Evolutionary conservation across 1,284 basidiomycete species (phyloP), one percentile per base, ranked within the genome.

Genomic region (Peniophora sp.): DNA sequence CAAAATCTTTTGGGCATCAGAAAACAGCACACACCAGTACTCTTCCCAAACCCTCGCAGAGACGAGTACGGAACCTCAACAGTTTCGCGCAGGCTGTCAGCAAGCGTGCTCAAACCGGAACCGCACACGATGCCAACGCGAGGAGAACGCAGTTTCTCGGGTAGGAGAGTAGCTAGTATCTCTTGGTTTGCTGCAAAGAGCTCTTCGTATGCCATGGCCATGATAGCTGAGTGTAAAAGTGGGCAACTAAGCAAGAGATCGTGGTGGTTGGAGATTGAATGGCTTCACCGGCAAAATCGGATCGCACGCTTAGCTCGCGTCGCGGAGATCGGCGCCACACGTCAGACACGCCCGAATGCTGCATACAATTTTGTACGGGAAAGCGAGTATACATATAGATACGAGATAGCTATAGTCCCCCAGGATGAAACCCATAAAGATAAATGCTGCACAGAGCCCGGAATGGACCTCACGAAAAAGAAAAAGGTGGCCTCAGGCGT

Each of bases 101-200:
- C 84, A 44, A 89, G 73, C 0, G 82, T 85, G 61, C 79, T 82
- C 50, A 89, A 66, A 2, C 87, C 86, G 1, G 86, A 89, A 56
- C 87, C 87, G 60, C 86, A 90, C 23, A 90, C 79, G 55, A 90
- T 86, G 17, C 83, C 87, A n/a, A 88, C 75, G 24, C 71, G 72
- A 12, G 87, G 87, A 17, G 58, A 67, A 48, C 71, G 69, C n/a
- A 83, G 69, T 6, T 62, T 59, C 9, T 64, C 60, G 1, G 77
- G 74, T 17, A 83, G 59, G 19, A 68, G 47, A 2, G 54, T 53
- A 3, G 59, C 63, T 14, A 78, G 65, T 20, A 63, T 66, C 39
- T 63, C 58, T 50, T 78, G 53, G 3, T 75, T 69, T 25, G 66
- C 61, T 16, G 64, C 63, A 53, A 74, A 70, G 2, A 69, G 63